Percentiles rank a stretch among this genome's conserved stretches.
Evolutionary conservation across 106 monocot genomes (phyloP).

Genomic region (Dendrobium chrysotoxum): DNA sequence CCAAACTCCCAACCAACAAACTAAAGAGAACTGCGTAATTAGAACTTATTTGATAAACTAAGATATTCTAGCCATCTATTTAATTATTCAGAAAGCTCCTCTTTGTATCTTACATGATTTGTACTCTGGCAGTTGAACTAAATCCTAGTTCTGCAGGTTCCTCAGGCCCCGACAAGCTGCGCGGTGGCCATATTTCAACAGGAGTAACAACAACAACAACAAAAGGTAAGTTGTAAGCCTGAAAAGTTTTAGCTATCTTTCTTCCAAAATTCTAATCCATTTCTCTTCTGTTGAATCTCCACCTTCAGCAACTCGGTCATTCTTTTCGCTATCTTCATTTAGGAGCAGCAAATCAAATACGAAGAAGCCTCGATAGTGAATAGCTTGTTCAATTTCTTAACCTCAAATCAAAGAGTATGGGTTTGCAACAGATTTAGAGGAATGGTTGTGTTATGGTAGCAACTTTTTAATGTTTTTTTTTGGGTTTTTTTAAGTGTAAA

Average conservation of each 20-base stretch:
- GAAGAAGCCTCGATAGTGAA: constrained; percentile 39
- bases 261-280: neutral
- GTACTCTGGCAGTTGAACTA: neutral
- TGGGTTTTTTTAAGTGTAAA: neutral
- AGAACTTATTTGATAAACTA: too few species aligned
- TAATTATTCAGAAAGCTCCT: too few species aligned
- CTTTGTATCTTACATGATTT: neutral
- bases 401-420: neutral
- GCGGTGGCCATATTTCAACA: neutral
- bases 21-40: too few species aligned
- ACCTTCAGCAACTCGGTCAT: constrained; percentile 46
- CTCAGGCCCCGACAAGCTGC: neutral
- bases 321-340: constrained; percentile 92
- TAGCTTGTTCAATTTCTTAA: neutral
- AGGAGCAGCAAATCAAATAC: constrained; percentile 81
- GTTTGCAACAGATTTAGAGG: neutral
- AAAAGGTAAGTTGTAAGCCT: neutral
- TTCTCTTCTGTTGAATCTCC: neutral
- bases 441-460: too few species aligned
- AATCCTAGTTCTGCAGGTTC: neutral
- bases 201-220: neutral
- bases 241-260: neutral
- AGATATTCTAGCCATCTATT: too few species aligned
- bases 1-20: too few species aligned
- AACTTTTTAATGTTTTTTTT: neutral